Percentiles rank a stretch among this genome's conserved stretches.
Evolutionary conservation across 495 filamentous ascomycete genomes (phyloP).

Genomic region (Copromyces sp.): DNA sequence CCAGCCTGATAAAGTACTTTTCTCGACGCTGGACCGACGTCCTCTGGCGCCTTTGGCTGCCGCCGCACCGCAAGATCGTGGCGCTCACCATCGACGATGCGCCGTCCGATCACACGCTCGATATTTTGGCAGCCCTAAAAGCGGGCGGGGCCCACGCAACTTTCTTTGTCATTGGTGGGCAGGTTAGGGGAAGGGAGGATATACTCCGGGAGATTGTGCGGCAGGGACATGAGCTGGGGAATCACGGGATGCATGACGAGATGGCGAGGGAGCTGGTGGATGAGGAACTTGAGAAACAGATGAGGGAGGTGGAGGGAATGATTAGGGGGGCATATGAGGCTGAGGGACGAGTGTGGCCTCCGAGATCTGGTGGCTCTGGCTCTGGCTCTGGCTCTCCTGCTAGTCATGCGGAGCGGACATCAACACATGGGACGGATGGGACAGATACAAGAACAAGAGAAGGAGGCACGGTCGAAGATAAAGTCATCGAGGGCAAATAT

Average conservation of each 20-base stretch:
- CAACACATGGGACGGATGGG: not conserved
- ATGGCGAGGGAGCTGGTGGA: slow-evolving; percentile 41
- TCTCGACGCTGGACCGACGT: slow-evolving; percentile 63
- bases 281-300: slow-evolving; percentile 32
- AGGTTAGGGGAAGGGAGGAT: slow-evolving; percentile 52
- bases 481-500: slow-evolving; percentile 30
- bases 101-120: slow-evolving; percentile 60
- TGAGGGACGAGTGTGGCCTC: slow-evolving; percentile 19
- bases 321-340: slow-evolving; percentile 47
- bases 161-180: slow-evolving; percentile 71
- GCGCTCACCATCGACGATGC: slow-evolving; percentile 81
- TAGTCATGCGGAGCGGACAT: not conserved
- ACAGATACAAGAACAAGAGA: slow-evolving; percentile 16
- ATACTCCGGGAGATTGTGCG: slow-evolving; percentile 51
- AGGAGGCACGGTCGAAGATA: slow-evolving; percentile 1
- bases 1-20: slow-evolving; percentile 53
- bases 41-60: slow-evolving; percentile 53
- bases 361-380: slow-evolving; percentile 12
- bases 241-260: slow-evolving; percentile 82
- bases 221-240: slow-evolving; percentile 61
- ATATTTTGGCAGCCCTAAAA: slow-evolving; percentile 56
- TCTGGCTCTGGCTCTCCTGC: not conserved
- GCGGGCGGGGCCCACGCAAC: slow-evolving; percentile 52
- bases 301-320: slow-evolving; percentile 33
- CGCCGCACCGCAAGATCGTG: slow-evolving; percentile 46